Percentiles rank a stretch among this genome's conserved stretches.
phyloP scores from a whole-genome alignment of 164 flowering plant genomes.

The Houttuynia cordata region DNA sequence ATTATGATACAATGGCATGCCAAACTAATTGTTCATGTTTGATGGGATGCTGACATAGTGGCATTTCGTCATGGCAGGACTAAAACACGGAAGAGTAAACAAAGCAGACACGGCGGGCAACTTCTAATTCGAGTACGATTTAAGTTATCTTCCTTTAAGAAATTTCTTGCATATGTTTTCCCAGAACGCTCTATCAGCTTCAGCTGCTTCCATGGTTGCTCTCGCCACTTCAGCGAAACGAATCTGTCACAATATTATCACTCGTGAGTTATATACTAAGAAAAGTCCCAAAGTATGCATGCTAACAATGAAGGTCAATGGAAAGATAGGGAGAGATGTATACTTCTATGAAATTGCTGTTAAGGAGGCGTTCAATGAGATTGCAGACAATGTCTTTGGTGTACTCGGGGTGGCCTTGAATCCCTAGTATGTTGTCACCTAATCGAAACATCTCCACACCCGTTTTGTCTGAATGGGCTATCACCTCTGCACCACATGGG shows the following conservation, averaged over 20 bases:
- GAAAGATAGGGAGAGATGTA: background rate
- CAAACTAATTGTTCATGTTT: too few relatives aligned
- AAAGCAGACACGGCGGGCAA: too few relatives aligned
- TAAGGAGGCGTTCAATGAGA: conserved; percentile 52
- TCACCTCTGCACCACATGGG: conserved; percentile 51
- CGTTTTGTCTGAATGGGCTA: conserved; percentile 62
- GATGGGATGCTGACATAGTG: too few relatives aligned
- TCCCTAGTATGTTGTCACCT: conserved; percentile 56
- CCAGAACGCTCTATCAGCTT: conserved; percentile 50
- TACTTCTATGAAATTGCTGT: conserved; percentile 36
- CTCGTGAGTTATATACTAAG: too few relatives aligned
- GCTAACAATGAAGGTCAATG: too few relatives aligned
- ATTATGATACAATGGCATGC: too few relatives aligned
- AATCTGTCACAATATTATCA: too few relatives aligned
- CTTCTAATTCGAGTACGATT: too few relatives aligned
- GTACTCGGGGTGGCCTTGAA: conserved; percentile 94
- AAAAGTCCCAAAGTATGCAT: too few relatives aligned
- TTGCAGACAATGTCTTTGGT: conserved; percentile 48
- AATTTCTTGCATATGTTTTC: conserved; percentile 49
- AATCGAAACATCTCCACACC: conserved; percentile 56
- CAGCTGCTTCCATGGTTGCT: conserved; percentile 27
- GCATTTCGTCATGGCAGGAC: too few relatives aligned
- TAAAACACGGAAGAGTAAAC: too few relatives aligned
- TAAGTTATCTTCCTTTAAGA: conserved; percentile 19
- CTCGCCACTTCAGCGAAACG: conserved; percentile 46